Conservation (phyloP, 148 eudicot genomes). For the Diospyros lotus region DNA sequence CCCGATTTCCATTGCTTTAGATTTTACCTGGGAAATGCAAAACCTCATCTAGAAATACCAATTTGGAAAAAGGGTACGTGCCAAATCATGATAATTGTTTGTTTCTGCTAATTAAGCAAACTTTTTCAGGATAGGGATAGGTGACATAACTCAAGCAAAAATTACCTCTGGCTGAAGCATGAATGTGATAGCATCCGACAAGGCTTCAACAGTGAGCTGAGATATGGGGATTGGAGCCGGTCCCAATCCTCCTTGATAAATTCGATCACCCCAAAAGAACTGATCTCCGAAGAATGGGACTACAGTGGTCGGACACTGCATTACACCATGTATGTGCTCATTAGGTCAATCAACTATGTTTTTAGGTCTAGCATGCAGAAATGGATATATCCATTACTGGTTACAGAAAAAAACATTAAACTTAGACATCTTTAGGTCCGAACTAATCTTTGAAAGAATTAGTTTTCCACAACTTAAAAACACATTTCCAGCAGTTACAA, state of each 20-base stretch:
- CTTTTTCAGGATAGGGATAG: not conserved
- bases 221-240: constrained; percentile 81
- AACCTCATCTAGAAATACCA: constrained; percentile 1
- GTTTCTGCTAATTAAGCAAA: too few species aligned
- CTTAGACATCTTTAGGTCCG: too few species aligned
- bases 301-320: constrained; percentile 93
- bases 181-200: constrained; percentile 66
- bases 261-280: constrained; percentile 88
- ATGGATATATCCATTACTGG: not conserved
- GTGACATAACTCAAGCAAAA: not conserved
- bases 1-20: constrained; percentile 65
- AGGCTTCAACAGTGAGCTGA: constrained; percentile 58
- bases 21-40: constrained; percentile 54
- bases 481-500: not conserved
- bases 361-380: not conserved
- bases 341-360: not conserved
- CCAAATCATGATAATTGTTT: too few species aligned
- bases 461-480: not conserved
- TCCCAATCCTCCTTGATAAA: constrained; percentile 78
- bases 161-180: constrained; percentile 91
- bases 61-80: not conserved
- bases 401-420: too few species aligned
- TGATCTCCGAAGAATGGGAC: constrained; percentile 98
- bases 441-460: not conserved
- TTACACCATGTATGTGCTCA: not conserved